A percentile compares a stretch with the other conserved stretches of the same genome.
Conservation (phyloP, 2,329 filamentous ascomycete genomes). For the Dothiorella sarmentorum region DNA sequence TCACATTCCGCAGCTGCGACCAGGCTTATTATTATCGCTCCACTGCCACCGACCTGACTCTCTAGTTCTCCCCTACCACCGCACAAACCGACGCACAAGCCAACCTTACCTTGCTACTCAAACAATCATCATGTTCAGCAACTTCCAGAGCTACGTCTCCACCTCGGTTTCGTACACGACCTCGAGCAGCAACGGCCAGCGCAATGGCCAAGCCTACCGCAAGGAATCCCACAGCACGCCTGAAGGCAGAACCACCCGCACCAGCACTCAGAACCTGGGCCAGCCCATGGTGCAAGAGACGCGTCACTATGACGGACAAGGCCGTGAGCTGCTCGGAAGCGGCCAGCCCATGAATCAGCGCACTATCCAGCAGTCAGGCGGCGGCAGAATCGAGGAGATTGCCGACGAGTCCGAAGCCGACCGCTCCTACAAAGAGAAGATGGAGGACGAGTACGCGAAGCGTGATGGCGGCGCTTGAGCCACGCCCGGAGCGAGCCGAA, state of each 20-base stretch:
- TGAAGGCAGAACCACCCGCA: conserved; percentile 28
- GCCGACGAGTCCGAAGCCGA: conserved; percentile 6
- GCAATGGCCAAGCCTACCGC: conserved; percentile 24
- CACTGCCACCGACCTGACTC: too few species aligned
- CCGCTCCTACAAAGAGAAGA: not conserved
- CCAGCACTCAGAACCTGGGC: conserved; percentile 29
- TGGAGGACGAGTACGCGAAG: conserved; percentile 28
- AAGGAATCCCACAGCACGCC: conserved; percentile 25
- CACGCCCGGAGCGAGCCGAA: not conserved
- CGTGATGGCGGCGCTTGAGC: conserved; percentile 30
- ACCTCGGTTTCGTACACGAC: conserved; percentile 19
- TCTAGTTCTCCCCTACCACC: not conserved
- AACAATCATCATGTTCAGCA: conserved; percentile 7
- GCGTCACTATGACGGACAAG: conserved; percentile 29
- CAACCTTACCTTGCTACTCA: too few species aligned
- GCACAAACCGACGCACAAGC: not conserved
- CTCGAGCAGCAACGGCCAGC: conserved; percentile 23
- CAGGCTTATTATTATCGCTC: not conserved
- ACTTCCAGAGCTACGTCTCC: not conserved
- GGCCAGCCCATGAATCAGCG: not conserved
- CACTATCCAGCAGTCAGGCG: not conserved
- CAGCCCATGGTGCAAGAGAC: conserved; percentile 27
- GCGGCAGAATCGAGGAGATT: conserved; percentile 11
- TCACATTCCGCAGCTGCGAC: not conserved
- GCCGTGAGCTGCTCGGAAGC: conserved; percentile 26